Base-by-base conservation (phyloP, 176 grass and related monocot species). In the Lolium perenne region DNA sequence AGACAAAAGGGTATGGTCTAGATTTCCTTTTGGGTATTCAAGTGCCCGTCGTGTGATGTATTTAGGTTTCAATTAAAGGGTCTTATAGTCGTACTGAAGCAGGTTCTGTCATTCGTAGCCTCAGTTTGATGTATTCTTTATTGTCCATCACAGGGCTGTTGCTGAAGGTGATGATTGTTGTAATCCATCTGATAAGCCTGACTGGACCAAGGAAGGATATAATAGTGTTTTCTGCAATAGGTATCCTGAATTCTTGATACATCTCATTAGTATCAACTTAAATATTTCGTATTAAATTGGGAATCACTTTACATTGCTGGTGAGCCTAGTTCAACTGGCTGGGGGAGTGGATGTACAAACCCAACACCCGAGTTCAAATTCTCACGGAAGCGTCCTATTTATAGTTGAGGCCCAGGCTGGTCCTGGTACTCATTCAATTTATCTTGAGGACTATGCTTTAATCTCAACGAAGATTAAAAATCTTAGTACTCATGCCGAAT, bases 1-100 rank as follows among this genome's bases (percentile, higher is more conserved):
- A 86, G 77, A 35, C 18, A 49, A 40, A 80, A 61, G 15, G 8
- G 76, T 86, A 78, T 53, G 47, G 49, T 26, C 14, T 4, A 2
- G 16, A 38, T 69, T 16, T 70, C 18, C 3, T 51, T 64, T 40
- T 53, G 22, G 43, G 61, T 6, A 8, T 46, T 57, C 32, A 51
- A 58, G 9, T 54, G 46, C 3, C 2, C 77, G 20, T 4, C 5
- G 11, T 25, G 38, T 70, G 4, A 11, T 71, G 32, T 38, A 15
- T 38, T 72, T 48, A 48, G 18, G 41, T 15, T 43, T 78, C 20
- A 49, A 3, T 56, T 38, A 8, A 77, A 10, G 20, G 11, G 41
- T 47, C 41, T 22, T 69, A 68, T 71, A 71, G 38, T 13, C 40
- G 6, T 46, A 22, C 13, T 38, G 65, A 69, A 69, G 65, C 65